These are phyloP conservation scores for Rhododendron ferrugineum DNA, from an alignment of 148 eudicot species.

Conservation along the genomic window DNA sequence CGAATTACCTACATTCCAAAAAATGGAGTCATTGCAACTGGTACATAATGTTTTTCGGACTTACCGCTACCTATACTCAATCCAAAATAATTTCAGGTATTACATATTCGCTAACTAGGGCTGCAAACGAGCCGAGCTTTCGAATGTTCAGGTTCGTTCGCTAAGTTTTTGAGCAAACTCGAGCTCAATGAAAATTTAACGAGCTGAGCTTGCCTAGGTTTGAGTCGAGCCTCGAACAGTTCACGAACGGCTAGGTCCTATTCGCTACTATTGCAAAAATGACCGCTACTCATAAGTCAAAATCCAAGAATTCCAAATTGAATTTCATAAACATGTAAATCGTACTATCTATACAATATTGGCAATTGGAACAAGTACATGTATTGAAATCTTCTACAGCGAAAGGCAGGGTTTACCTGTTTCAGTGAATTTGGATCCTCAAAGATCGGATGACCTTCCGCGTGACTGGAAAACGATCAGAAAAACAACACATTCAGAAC, in stretches of 20 bases:
- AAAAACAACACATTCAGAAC: not conserved
- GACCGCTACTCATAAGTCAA: not conserved
- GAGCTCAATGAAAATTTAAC: too few species aligned
- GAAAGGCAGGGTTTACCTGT: constrained; percentile 33
- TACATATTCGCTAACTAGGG: not conserved
- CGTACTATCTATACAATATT: not conserved
- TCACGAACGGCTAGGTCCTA: too few species aligned
- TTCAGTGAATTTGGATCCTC: constrained; percentile 90
- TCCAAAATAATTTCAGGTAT: not conserved
- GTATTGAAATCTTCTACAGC: not conserved
- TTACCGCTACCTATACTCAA: not conserved
- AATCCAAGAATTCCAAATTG: not conserved
- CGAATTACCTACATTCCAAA: not conserved
- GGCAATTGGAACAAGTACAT: not conserved
- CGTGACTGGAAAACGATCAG: constrained; percentile 38
- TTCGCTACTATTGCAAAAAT: not conserved
- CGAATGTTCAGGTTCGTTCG: too few species aligned
- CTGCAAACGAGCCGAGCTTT: too few species aligned
- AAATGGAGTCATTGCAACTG: not conserved
- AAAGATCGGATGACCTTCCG: constrained; percentile 53
- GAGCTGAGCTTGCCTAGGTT: too few species aligned
- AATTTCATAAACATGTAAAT: not conserved
- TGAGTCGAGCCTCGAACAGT: too few species aligned
- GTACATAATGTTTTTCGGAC: not conserved
- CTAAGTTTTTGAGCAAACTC: too few species aligned